These are phyloP conservation scores for Hyaloscypha variabilis DNA, from an alignment of 495 filamentous ascomycete species.

Conservation along the genomic window DNA sequence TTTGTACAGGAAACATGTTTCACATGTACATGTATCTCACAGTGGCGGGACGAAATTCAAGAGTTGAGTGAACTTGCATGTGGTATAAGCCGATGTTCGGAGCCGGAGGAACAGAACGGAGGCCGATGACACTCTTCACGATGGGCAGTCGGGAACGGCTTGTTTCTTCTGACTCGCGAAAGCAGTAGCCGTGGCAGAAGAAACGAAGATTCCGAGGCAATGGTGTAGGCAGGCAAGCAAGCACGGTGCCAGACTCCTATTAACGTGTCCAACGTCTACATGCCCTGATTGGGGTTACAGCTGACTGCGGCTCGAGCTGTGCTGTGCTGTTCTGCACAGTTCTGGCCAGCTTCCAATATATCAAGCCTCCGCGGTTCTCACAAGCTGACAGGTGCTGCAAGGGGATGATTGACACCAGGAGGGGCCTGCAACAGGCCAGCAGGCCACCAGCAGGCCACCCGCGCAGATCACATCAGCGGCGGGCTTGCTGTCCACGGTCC, in stretches of 20 bases:
- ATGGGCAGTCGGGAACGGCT: neutral
- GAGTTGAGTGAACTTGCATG: neutral
- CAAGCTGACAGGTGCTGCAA: neutral
- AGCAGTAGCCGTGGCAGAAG: neutral
- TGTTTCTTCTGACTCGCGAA: neutral
- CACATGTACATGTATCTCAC: neutral
- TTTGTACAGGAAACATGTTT: conserved; percentile 1
- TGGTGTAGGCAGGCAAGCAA: too few relatives aligned
- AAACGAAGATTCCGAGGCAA: neutral
- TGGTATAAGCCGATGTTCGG: neutral
- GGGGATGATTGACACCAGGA: conserved; percentile 1
- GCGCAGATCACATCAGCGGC: neutral
- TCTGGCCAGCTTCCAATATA: neutral
- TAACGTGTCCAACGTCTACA: neutral
- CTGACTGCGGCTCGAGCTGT: neutral
- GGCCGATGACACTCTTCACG: neutral
- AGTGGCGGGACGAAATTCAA: neutral
- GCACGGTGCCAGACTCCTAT: too few relatives aligned
- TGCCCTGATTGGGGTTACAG: neutral
- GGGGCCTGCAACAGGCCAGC: neutral
- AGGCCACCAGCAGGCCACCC: neutral
- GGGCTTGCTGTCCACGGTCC: neutral
- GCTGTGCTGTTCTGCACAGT: too few relatives aligned
- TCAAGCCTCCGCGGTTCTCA: neutral
- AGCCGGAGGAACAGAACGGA: neutral